phyloP scores from a whole-genome alignment of 148 eudicot genomes.

The Persicaria maculosa region DNA sequence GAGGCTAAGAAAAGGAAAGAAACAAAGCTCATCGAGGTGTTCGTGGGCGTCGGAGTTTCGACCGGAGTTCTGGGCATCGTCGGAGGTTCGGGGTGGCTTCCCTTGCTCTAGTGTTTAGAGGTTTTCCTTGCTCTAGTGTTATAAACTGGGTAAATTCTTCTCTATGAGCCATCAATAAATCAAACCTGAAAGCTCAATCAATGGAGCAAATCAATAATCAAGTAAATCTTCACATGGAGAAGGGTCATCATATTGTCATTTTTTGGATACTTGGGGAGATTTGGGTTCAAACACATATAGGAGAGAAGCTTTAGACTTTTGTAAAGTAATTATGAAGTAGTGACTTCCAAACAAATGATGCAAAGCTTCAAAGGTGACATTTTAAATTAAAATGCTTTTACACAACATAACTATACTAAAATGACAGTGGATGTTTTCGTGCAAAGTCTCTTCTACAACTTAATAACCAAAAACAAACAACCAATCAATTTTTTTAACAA shows the following conservation, averaged over 20 bases:
- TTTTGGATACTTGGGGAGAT: no score
- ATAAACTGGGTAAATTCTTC: constrained; percentile 92
- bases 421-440: neutral
- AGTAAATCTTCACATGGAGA: neutral
- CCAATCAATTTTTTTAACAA: no score
- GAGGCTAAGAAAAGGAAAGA: no score
- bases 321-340: neutral
- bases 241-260: no score
- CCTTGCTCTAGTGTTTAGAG: no score
- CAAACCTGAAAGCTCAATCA: constrained; percentile 40
- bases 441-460: no score
- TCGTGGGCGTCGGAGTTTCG: no score
- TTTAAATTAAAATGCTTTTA: neutral
- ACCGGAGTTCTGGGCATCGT: no score
- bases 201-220: constrained; percentile 7
- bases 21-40: no score
- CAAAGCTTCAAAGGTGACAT: neutral
- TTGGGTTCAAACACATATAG: no score
- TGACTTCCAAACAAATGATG: neutral
- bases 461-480: no score
- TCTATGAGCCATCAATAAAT: constrained; percentile 68
- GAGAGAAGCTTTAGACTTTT: neutral
- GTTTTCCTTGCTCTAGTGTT: constrained; percentile 94
- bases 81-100: no score
- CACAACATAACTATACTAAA: neutral